Evolutionary conservation across 495 filamentous ascomycete species (phyloP).

Genomic region (Aspergillus bertholletiae): DNA sequence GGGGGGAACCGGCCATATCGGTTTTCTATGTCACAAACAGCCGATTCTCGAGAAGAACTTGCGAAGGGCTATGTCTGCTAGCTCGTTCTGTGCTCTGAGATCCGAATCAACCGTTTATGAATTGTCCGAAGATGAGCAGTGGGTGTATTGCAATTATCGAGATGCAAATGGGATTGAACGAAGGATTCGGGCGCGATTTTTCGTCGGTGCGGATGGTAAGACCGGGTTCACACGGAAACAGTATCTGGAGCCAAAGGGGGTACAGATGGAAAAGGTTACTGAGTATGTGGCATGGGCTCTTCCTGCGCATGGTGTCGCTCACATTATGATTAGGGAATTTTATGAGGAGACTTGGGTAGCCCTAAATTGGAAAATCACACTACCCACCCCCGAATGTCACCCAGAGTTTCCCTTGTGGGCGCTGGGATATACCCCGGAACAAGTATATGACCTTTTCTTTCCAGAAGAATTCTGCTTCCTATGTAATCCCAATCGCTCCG

Average conservation of each 20-base stretch:
- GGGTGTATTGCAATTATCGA: constrained; percentile 31
- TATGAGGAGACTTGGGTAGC: constrained; percentile 54
- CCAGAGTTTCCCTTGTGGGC: constrained; percentile 48
- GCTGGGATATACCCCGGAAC: constrained; percentile 42
- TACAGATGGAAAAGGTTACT: constrained; percentile 35
- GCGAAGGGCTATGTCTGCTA: too few species aligned
- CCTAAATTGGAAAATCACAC: constrained; percentile 42
- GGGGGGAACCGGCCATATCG: too few species aligned
- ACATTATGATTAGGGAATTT: neutral
- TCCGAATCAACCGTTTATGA: too few species aligned
- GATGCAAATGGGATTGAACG: constrained; percentile 21
- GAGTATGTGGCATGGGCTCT: constrained; percentile 10
- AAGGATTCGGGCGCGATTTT: constrained; percentile 30
- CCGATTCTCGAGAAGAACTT: too few species aligned
- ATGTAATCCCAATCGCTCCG: constrained; percentile 38
- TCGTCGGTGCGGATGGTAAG: constrained; percentile 52
- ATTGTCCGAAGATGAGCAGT: too few species aligned
- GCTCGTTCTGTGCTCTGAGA: too few species aligned
- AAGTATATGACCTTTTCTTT: constrained; percentile 51
- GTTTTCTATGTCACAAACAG: too few species aligned
- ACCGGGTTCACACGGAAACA: constrained; percentile 43
- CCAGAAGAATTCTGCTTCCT: constrained; percentile 45
- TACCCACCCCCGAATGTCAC: constrained; percentile 45
- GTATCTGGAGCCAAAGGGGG: constrained; percentile 43
- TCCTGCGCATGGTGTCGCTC: neutral